These are phyloP conservation scores for Mycena belliarum DNA, from an alignment of 768 basidiomycete genomes.

Conservation along the genomic window DNA sequence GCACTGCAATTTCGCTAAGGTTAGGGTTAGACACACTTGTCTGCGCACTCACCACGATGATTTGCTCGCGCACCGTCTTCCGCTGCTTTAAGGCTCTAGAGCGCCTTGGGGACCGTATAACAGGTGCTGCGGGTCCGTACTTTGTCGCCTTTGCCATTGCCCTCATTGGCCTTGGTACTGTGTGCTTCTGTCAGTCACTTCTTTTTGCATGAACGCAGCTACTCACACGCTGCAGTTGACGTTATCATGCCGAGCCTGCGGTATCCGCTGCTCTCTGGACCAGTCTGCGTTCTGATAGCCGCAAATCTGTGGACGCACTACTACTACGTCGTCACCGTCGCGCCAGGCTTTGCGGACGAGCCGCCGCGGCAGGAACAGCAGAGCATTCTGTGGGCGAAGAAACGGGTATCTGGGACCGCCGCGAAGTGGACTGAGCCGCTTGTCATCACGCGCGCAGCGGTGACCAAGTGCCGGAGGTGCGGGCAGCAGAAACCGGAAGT, in stretches of 20 bases:
- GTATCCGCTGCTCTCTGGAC: constrained; percentile 58
- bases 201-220: neutral
- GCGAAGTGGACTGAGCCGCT: constrained; percentile 47
- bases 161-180: constrained; percentile 64
- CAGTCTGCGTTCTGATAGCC: constrained; percentile 73
- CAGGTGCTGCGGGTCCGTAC: constrained; percentile 88
- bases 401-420: constrained; percentile 29
- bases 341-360: constrained; percentile 80
- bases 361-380: constrained; percentile 38
- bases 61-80: constrained; percentile 49
- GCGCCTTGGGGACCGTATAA: constrained; percentile 72
- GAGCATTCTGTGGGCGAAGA: constrained; percentile 57
- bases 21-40: no score
- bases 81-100: constrained; percentile 65
- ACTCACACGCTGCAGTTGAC: constrained; percentile 54
- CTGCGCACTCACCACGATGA: constrained; percentile 30
- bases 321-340: constrained; percentile 77
- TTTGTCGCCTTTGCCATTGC: constrained; percentile 82
- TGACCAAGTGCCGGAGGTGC: constrained; percentile 71
- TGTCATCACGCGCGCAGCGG: constrained; percentile 53
- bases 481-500: constrained; percentile 72
- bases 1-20: no score
- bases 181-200: constrained; percentile 76
- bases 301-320: constrained; percentile 82
- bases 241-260: constrained; percentile 71